Evolutionary conservation across 345 rosid species (phyloP).

Genomic region (Noccaea caerulescens): DNA sequence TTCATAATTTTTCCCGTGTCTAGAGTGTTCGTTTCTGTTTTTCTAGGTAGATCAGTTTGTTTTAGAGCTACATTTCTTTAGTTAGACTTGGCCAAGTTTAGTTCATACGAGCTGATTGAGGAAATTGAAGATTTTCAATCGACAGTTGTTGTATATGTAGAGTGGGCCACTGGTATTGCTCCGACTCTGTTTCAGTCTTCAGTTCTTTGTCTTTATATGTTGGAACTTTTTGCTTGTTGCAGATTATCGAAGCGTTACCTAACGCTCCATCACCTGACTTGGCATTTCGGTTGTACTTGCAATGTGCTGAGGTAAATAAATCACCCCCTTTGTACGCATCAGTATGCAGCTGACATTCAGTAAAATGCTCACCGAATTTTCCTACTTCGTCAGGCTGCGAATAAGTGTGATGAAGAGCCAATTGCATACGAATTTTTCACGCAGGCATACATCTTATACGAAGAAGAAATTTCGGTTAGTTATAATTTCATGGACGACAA

Average conservation of each 20-base stretch:
- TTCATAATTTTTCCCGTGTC: conserved; percentile 9
- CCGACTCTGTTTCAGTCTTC: not conserved
- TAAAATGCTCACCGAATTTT: conserved; percentile 31
- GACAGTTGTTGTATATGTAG: not conserved
- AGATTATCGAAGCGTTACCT: conserved; percentile 82
- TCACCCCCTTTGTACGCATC: conserved; percentile 13
- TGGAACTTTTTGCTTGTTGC: conserved; percentile 38
- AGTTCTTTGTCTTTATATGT: conserved; percentile 29
- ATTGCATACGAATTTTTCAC: conserved; percentile 98
- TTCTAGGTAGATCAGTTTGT: not conserved
- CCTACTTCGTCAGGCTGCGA: conserved; percentile 76
- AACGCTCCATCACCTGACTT: conserved; percentile 85
- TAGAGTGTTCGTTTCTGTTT: conserved; percentile 22
- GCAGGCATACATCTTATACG: conserved; percentile 96
- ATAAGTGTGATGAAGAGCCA: conserved; percentile 92
- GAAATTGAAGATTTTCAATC: not conserved
- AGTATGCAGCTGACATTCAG: conserved; percentile 15
- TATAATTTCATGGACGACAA: conserved; percentile 22
- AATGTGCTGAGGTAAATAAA: conserved; percentile 91
- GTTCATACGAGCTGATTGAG: conserved; percentile 23
- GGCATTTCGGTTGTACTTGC: conserved; percentile 83
- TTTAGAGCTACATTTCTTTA: conserved; percentile 1
- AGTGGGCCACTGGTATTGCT: conserved; percentile 2
- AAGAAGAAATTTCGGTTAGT: conserved; percentile 97
- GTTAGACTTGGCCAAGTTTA: conserved; percentile 18